phyloP scores from a whole-genome alignment of 768 basidiomycete species.

The Suillus discolor region DNA sequence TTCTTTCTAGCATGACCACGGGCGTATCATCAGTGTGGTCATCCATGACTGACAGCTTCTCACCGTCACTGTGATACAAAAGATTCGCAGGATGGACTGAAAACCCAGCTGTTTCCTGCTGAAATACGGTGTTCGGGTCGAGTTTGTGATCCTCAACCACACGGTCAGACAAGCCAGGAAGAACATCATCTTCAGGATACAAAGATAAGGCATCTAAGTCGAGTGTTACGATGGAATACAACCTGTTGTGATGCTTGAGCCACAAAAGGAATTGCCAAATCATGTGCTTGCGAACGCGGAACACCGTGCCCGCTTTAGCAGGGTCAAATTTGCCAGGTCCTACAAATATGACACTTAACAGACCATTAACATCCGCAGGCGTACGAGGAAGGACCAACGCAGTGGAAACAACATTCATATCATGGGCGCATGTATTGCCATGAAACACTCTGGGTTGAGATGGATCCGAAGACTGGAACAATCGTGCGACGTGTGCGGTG shows the following conservation, averaged over 20 bases:
- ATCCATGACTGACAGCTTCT: no score
- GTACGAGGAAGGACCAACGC: conserved; percentile 27
- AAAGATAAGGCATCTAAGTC: not conserved
- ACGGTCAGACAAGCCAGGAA: not conserved
- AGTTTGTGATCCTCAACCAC: conserved; percentile 20
- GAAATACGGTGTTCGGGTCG: conserved; percentile 17
- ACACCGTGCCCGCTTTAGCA: not conserved
- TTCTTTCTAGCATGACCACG: no score
- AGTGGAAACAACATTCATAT: conserved; percentile 34
- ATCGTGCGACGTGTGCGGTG: conserved; percentile 28
- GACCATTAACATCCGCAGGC: conserved; percentile 27
- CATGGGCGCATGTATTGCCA: conserved; percentile 38
- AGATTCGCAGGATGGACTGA: conserved; percentile 20
- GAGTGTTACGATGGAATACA: conserved; percentile 1
- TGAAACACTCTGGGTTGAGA: conserved; percentile 26
- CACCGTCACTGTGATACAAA: not conserved
- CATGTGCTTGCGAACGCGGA: not conserved
- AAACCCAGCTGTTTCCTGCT: conserved; percentile 31
- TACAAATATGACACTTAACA: conserved; percentile 32
- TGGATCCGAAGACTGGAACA: conserved; percentile 27
- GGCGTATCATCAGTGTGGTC: no score
- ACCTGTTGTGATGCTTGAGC: conserved; percentile 7
- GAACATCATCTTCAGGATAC: conserved; percentile 7
- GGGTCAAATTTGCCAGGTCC: conserved; percentile 22
- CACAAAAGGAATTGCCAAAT: conserved; percentile 12